Percentiles rank a stretch among this genome's conserved stretches.
phyloP scores from a whole-genome alignment of 2,329 filamentous ascomycete species.

The Talaromyces islandicus region DNA sequence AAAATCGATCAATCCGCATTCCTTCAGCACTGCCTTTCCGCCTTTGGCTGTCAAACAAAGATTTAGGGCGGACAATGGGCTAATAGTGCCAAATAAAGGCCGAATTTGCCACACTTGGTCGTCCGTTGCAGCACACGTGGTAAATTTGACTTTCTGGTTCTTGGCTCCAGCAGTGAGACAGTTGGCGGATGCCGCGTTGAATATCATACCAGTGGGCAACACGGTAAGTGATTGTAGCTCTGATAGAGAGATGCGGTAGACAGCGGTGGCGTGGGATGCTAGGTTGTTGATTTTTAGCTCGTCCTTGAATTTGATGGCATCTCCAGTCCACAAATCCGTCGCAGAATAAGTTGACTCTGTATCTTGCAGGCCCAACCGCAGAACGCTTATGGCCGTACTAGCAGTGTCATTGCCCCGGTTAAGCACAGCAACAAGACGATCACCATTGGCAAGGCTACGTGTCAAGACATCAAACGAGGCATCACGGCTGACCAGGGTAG shows the following conservation, averaged over 20 bases:
- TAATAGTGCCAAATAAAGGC: slow-evolving; percentile 27
- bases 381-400: slow-evolving; percentile 27
- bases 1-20: slow-evolving; percentile 13
- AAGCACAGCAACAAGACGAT: slow-evolving; percentile 43
- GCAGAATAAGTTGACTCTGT: slow-evolving; percentile 21
- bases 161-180: slow-evolving; percentile 34
- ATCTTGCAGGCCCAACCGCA: slow-evolving; percentile 31
- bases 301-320: slow-evolving; percentile 16
- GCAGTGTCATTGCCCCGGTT: slow-evolving; percentile 33
- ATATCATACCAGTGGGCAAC: slow-evolving; percentile 44
- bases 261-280: slow-evolving; percentile 34
- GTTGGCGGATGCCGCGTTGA: slow-evolving; percentile 43
- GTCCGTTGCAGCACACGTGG: slow-evolving; percentile 32
- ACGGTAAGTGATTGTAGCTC: slow-evolving; percentile 14
- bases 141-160: slow-evolving; percentile 25
- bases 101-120: slow-evolving; percentile 40
- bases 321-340: slow-evolving; percentile 42
- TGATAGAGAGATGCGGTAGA: slow-evolving; percentile 38
- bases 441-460: slow-evolving; percentile 42
- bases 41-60: slow-evolving; percentile 27
- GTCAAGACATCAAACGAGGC: slow-evolving; percentile 41
- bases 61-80: slow-evolving; percentile 29
- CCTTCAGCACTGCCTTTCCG: slow-evolving; percentile 4
- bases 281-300: slow-evolving; percentile 23
- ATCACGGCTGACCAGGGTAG: slow-evolving; percentile 43